Evolutionary conservation across 768 basidiomycete genomes (phyloP).

Genomic region (Sporobolomyces phaffii): DNA sequence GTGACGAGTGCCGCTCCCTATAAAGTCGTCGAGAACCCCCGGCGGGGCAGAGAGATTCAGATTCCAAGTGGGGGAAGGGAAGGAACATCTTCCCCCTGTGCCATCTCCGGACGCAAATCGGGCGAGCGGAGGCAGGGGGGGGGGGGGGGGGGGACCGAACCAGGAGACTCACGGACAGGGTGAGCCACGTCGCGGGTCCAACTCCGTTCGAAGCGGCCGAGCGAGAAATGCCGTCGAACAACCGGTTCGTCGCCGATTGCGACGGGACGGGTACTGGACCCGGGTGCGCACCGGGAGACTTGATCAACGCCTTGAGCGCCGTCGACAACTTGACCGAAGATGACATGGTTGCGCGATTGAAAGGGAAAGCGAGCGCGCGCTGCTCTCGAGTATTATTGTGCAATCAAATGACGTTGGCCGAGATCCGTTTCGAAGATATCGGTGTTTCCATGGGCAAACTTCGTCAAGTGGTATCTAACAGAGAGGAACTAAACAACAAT

Average conservation of each 20-base stretch:
- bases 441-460: too few species aligned
- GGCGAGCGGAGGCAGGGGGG: background rate
- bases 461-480: too few species aligned
- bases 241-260: constrained; percentile 8
- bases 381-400: too few species aligned
- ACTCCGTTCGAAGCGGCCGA: constrained; percentile 36
- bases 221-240: constrained; percentile 41
- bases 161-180: constrained; percentile 36
- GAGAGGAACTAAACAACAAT: background rate
- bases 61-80: too few species aligned
- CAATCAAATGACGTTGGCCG: too few species aligned
- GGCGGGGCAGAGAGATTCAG: too few species aligned
- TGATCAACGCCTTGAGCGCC: constrained; percentile 46
- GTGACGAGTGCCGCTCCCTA: constrained; percentile 46
- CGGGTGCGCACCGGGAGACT: constrained; percentile 37
- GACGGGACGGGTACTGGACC: constrained; percentile 43
- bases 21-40: background rate
- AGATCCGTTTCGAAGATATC: too few species aligned
- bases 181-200: constrained; percentile 42
- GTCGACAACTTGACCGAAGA: constrained; percentile 41
- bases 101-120: too few species aligned
- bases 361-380: too few species aligned
- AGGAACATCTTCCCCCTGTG: too few species aligned
- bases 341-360: constrained; percentile 4
- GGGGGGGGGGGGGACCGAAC: background rate